phyloP scores from a whole-genome alignment of 805 yeast species.

The Metschnikowia matae region DNA sequence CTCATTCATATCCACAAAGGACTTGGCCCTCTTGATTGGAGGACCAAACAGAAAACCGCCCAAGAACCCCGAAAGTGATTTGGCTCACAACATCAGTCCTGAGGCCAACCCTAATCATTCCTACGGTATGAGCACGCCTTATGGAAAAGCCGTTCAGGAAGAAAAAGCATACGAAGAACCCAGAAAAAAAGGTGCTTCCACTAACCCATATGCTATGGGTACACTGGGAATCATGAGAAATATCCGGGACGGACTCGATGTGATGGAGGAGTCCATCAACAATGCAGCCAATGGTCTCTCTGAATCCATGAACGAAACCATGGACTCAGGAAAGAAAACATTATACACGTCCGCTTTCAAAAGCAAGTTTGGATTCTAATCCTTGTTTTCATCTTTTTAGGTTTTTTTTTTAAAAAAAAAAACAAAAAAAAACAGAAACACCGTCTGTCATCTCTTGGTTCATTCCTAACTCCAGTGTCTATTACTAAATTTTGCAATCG shows the following conservation, averaged over 20 bases:
- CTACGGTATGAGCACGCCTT: slow-evolving; percentile 25
- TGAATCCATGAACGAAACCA: slow-evolving; percentile 49
- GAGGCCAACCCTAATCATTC: slow-evolving; percentile 37
- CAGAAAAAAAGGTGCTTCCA: slow-evolving; percentile 29
- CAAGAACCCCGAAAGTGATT: slow-evolving; percentile 54
- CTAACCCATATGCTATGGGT: slow-evolving; percentile 36
- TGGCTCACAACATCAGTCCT: slow-evolving; percentile 46
- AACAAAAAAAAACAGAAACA: no score
- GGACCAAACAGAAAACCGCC: slow-evolving; percentile 69
- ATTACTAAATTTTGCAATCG: background rate
- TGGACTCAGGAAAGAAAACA: slow-evolving; percentile 48
- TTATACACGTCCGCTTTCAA: slow-evolving; percentile 49
- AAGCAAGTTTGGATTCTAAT: slow-evolving; percentile 50
- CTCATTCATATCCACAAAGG: slow-evolving; percentile 54
- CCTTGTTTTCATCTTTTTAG: no score
- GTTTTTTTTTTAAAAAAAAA: no score
- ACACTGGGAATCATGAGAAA: slow-evolving; percentile 38
- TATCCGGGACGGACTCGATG: slow-evolving; percentile 50
- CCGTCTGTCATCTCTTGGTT: background rate
- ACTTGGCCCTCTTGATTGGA: slow-evolving; percentile 62
- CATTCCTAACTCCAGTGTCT: background rate
- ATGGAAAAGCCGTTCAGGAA: slow-evolving; percentile 1
- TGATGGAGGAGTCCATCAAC: slow-evolving; percentile 50
- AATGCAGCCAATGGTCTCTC: slow-evolving; percentile 54
- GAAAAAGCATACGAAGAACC: slow-evolving; percentile 44